phyloP scores from a whole-genome alignment of 495 filamentous ascomycete species.

The Lasiosphaeria hispida region DNA sequence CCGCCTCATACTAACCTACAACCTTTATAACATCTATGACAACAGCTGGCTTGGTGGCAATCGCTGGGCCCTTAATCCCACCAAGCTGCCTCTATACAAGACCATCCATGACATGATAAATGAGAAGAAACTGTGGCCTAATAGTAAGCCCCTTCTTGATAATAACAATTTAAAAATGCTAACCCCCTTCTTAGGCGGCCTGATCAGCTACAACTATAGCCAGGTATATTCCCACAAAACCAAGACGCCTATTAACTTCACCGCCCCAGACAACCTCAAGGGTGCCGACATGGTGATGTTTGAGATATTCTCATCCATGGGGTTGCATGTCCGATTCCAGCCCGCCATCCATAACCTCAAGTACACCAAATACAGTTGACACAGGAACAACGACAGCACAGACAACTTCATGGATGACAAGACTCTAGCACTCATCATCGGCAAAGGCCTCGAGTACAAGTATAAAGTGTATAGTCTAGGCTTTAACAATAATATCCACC shows the following conservation, averaged over 20 bases:
- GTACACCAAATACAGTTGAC: too few species aligned
- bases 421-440: too few species aligned
- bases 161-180: too few species aligned
- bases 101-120: background rate
- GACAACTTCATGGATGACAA: too few species aligned
- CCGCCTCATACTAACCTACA: constrained; percentile 59
- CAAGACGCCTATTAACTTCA: constrained; percentile 1
- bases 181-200: constrained; percentile 3
- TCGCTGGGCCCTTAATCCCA: background rate
- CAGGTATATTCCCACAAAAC: constrained; percentile 18
- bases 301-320: constrained; percentile 15
- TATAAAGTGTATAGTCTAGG: too few species aligned
- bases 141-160: too few species aligned
- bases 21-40: constrained; percentile 39
- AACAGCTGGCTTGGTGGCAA: constrained; percentile 1
- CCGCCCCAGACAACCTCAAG: constrained; percentile 17
- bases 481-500: too few species aligned
- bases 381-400: too few species aligned
- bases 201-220: constrained; percentile 16
- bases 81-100: constrained; percentile 7
- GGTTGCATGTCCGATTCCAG: constrained; percentile 10
- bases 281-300: constrained; percentile 21
- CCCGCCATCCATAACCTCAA: background rate
- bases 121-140: constrained; percentile 11
- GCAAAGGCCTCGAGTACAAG: too few species aligned